Conservation (phyloP, 2,329 filamentous ascomycete genomes). For the Colletotrichum lentis region DNA sequence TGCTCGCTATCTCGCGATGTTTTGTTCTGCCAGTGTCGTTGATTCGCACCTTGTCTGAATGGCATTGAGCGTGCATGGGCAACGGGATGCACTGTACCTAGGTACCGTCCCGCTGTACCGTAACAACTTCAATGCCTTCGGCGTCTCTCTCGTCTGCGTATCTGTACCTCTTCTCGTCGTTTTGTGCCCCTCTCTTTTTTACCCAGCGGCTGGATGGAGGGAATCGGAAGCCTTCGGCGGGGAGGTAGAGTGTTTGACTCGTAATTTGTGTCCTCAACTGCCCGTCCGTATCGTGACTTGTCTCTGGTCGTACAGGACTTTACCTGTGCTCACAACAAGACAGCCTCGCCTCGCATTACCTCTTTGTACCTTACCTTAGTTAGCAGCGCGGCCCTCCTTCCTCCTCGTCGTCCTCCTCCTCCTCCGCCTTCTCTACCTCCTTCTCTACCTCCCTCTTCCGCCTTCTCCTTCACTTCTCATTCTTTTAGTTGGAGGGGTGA, state of each 20-base stretch:
- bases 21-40: neutral
- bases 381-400: slow-evolving; percentile 19
- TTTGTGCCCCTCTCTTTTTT: neutral
- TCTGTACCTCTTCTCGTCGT: slow-evolving; percentile 4
- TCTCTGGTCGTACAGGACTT: slow-evolving; percentile 6
- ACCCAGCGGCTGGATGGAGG: slow-evolving; percentile 17
- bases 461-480: neutral
- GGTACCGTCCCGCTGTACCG: neutral
- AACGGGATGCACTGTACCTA: neutral
- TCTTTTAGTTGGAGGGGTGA: neutral
- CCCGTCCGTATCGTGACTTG: slow-evolving; percentile 10
- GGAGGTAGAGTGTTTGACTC: slow-evolving; percentile 34
- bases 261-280: slow-evolving; percentile 17
- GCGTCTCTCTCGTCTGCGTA: neutral
- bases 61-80: neutral
- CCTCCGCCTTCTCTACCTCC: too few species aligned
- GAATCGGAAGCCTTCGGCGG: slow-evolving; percentile 7
- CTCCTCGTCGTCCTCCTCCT: too few species aligned
- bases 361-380: slow-evolving; percentile 34
- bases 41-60: neutral
- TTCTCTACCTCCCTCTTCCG: too few species aligned
- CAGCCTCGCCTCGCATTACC: slow-evolving; percentile 13
- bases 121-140: neutral
- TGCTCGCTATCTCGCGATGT: neutral
- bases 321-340: neutral